phyloP scores from a whole-genome alignment of 305 asterid genomes.

The Fraxinus baroniana region DNA sequence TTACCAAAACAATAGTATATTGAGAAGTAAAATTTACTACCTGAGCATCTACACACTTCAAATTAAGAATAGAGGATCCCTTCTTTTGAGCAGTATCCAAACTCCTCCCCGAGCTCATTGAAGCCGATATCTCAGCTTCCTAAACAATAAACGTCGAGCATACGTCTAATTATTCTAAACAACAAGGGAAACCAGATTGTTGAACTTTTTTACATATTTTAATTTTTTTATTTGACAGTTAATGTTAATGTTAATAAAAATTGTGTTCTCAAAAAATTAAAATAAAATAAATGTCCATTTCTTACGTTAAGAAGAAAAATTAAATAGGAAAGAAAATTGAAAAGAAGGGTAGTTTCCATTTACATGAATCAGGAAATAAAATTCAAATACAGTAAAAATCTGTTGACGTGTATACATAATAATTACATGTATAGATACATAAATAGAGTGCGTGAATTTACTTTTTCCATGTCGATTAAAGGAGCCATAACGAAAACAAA shows the following conservation, averaged over 20 bases:
- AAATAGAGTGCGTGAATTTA: constrained; percentile 22
- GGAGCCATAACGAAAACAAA: constrained; percentile 88
- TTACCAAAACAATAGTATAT: not conserved
- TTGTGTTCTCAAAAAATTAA: not conserved
- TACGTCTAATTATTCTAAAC: not conserved
- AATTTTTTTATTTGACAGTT: not conserved
- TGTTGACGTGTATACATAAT: not conserved
- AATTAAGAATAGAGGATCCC: constrained; percentile 80
- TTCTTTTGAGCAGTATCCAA: constrained; percentile 85
- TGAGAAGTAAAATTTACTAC: constrained; percentile 26
- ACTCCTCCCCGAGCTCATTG: constrained; percentile 78
- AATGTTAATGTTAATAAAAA: not conserved
- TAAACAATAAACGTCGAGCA: constrained; percentile 24
- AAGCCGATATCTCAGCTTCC: constrained; percentile 93
- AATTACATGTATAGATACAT: not conserved
- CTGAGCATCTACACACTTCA: constrained; percentile 97
- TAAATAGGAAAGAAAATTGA: not conserved
- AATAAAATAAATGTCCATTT: not conserved
- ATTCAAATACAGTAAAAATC: not conserved
- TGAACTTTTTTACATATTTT: not conserved
- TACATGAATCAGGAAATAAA: constrained; percentile 9
- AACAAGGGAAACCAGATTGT: not conserved
- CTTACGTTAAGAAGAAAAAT: not conserved
- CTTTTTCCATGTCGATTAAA: constrained; percentile 90
- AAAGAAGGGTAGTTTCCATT: not conserved